These are phyloP conservation scores for Saccharomycopsis sp. DNA, from an alignment of 805 yeast genomes.

Conservation along the genomic window DNA sequence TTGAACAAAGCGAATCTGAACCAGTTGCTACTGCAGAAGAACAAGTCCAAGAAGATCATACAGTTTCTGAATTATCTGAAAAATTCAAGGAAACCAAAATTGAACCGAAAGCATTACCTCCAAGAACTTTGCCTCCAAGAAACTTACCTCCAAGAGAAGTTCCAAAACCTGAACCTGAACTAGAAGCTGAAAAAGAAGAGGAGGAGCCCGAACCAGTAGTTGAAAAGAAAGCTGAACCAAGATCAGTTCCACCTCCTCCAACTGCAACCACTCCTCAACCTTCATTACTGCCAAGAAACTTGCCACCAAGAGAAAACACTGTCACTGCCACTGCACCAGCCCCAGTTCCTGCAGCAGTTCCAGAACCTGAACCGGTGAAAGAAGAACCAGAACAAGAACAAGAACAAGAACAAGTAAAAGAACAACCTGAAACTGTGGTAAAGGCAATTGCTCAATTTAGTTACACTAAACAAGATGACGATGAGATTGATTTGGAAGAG, in stretches of 20 bases:
- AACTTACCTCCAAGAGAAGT: not conserved
- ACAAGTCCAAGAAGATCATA: slow-evolving; percentile 4
- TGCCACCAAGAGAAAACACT: slow-evolving; percentile 23
- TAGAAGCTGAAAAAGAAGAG: slow-evolving; percentile 24
- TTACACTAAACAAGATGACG: slow-evolving; percentile 67
- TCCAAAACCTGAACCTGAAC: slow-evolving; percentile 20
- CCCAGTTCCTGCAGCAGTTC: slow-evolving; percentile 25
- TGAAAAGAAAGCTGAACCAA: slow-evolving; percentile 11
- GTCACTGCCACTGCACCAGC: slow-evolving; percentile 24
- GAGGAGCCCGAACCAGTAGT: slow-evolving; percentile 24
- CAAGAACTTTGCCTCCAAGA: slow-evolving; percentile 15
- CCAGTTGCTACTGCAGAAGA: not conserved
- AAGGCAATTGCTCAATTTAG: slow-evolving; percentile 80
- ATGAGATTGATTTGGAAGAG: slow-evolving; percentile 60
- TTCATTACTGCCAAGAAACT: slow-evolving; percentile 7
- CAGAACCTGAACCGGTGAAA: slow-evolving; percentile 27
- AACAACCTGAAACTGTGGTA: slow-evolving; percentile 24
- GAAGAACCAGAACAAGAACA: slow-evolving; percentile 24
- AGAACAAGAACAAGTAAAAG: slow-evolving; percentile 24
- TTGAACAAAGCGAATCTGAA: slow-evolving; percentile 27
- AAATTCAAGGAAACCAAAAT: slow-evolving; percentile 25
- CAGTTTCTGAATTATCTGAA: slow-evolving; percentile 19
- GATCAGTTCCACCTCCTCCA: slow-evolving; percentile 11
- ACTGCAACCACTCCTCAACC: slow-evolving; percentile 9
- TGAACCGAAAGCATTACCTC: slow-evolving; percentile 25